Evolutionary conservation across 768 basidiomycete species (phyloP).

Genomic region (Kondoa malvinella): DNA sequence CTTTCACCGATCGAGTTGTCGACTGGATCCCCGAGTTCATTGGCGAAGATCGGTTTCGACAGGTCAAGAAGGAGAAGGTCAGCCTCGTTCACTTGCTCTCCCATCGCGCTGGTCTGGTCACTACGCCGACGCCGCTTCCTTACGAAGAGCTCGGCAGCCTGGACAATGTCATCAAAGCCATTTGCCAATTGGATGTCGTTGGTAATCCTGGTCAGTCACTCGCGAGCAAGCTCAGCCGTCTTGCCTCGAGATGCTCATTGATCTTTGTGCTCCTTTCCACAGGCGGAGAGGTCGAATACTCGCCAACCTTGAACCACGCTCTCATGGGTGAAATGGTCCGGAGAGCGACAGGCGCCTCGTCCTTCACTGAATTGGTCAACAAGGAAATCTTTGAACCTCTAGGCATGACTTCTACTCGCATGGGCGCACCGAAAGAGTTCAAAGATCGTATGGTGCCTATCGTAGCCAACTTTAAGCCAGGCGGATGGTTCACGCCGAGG

Average conservation of each 20-base stretch:
- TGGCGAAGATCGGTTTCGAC: background rate
- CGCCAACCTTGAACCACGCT: background rate
- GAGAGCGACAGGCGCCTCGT: background rate
- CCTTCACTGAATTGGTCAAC: background rate
- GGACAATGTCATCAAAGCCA: background rate
- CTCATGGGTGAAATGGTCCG: background rate
- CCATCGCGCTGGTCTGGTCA: background rate
- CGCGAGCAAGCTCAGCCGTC: background rate
- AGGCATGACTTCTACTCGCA: background rate
- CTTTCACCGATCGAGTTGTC: background rate
- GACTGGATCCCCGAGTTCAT: background rate
- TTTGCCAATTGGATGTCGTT: background rate
- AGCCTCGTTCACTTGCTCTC: background rate
- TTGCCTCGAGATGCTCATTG: background rate
- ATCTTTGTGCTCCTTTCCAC: background rate
- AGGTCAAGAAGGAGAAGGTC: background rate
- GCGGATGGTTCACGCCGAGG: background rate
- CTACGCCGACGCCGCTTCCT: background rate
- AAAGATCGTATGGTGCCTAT: background rate
- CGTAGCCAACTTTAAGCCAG: background rate
- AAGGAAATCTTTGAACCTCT: background rate
- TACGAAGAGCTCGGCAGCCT: background rate
- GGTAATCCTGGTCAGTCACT: background rate
- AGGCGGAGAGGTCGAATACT: background rate
- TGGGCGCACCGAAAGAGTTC: background rate